Percentiles rank a stretch among this genome's conserved stretches.
Evolutionary conservation across 768 basidiomycete genomes (phyloP).

Genomic region (Dacryopinax spathularia): DNA sequence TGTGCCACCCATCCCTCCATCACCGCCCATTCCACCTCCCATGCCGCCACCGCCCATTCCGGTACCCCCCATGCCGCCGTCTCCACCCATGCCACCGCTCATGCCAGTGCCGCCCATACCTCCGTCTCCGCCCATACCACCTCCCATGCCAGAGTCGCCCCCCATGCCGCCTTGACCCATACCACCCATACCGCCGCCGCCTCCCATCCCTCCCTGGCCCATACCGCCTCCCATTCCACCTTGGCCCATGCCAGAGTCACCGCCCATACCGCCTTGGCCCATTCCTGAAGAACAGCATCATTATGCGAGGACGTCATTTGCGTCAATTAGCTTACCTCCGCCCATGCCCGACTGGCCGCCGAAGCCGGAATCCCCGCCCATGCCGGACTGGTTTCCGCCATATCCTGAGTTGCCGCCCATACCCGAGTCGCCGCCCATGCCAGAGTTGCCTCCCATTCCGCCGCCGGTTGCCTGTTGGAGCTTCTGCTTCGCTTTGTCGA

Average conservation of each 20-base stretch:
- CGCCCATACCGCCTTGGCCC: too few relatives aligned
- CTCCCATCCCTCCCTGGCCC: background rate
- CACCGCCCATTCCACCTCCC: too few relatives aligned
- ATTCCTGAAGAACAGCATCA: too few relatives aligned
- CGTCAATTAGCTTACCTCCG: too few relatives aligned
- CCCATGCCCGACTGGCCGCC: background rate
- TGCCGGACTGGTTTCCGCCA: background rate
- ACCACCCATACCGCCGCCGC: background rate
- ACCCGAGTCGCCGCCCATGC: background rate
- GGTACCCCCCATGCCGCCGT: background rate
- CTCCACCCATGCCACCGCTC: background rate
- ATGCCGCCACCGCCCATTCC: background rate
- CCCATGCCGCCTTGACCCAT: background rate
- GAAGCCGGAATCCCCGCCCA: background rate
- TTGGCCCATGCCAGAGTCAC: background rate
- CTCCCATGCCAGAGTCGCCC: background rate
- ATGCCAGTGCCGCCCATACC: background rate
- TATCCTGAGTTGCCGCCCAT: background rate
- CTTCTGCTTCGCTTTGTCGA: background rate
- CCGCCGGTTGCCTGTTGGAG: background rate
- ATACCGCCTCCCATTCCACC: background rate
- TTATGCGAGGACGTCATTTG: too few relatives aligned
- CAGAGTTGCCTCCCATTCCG: background rate
- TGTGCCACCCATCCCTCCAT: too few relatives aligned
- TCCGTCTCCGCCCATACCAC: background rate